phyloP scores from a whole-genome alignment of 352 stramenopile species.

The Phytophthora europaea region DNA sequence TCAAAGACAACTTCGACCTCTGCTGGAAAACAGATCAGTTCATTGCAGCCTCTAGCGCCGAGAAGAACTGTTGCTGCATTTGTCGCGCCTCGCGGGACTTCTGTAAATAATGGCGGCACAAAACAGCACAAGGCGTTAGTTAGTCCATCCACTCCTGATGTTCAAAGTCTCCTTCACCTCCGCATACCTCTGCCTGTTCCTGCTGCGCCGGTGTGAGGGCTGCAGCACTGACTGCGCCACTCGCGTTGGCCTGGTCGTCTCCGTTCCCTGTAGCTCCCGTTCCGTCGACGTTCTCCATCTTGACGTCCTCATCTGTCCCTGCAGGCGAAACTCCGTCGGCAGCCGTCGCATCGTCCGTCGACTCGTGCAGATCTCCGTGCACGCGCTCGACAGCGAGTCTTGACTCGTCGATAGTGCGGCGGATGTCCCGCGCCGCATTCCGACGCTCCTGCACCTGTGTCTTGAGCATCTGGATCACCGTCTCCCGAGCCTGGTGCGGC shows the following conservation, averaged over 20 bases:
- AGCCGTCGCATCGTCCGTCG: conserved; percentile 49
- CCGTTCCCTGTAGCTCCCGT: conserved; percentile 10
- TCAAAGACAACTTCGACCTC: neutral
- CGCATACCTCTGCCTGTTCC: conserved; percentile 53
- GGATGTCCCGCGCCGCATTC: conserved; percentile 78
- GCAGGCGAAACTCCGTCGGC: conserved; percentile 20
- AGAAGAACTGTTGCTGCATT: conserved; percentile 78
- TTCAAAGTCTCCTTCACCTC: neutral
- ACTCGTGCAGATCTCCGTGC: conserved; percentile 69
- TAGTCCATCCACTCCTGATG: neutral
- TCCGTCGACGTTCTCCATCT: conserved; percentile 62
- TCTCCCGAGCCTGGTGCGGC: conserved; percentile 87
- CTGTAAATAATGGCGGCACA: conserved; percentile 34
- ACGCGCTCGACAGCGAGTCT: conserved; percentile 67
- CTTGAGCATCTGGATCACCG: conserved; percentile 86
- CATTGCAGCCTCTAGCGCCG: conserved; percentile 60
- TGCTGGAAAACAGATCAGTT: conserved; percentile 18
- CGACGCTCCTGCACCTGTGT: conserved; percentile 80
- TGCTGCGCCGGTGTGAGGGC: conserved; percentile 36
- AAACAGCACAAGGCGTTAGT: conserved; percentile 12
- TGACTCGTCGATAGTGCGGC: conserved; percentile 77
- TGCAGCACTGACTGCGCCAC: conserved; percentile 10
- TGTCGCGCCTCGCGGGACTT: conserved; percentile 55
- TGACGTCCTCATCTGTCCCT: conserved; percentile 47
- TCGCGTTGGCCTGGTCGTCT: conserved; percentile 17